Conservation (phyloP, 495 filamentous ascomycete species). For the Bryoglossum gracile region DNA sequence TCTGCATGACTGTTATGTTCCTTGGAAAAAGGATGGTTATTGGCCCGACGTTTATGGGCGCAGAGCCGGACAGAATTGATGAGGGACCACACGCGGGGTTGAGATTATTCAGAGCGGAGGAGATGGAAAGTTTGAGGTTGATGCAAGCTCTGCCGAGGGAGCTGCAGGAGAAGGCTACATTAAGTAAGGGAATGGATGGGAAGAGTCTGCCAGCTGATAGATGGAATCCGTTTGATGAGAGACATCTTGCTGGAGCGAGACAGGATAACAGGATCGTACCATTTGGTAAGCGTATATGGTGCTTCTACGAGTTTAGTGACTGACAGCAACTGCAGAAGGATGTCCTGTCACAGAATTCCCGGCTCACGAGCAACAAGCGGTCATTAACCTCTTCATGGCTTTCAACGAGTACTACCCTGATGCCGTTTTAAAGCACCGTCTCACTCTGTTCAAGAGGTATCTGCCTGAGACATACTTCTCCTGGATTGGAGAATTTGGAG, state of each 20-base stretch:
- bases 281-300: constrained; percentile 34
- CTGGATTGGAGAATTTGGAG: constrained; percentile 64
- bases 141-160: constrained; percentile 55
- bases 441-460: constrained; percentile 43
- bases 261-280: constrained; percentile 70
- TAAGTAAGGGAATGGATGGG: constrained; percentile 55
- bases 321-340: constrained; percentile 38
- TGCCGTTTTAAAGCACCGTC: constrained; percentile 39
- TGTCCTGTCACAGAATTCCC: constrained; percentile 41
- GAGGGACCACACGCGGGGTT: constrained; percentile 52
- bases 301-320: neutral
- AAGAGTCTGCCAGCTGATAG: constrained; percentile 36
- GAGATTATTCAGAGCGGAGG: constrained; percentile 58
- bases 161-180: constrained; percentile 43
- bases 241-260: constrained; percentile 67
- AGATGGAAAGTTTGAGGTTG: constrained; percentile 50
- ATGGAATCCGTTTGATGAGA: constrained; percentile 69
- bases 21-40: constrained; percentile 52
- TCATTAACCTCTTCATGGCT: constrained; percentile 49
- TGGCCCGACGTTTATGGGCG: constrained; percentile 67
- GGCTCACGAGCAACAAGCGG: constrained; percentile 39
- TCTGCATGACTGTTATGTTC: constrained; percentile 62
- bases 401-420: constrained; percentile 59
- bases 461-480: constrained; percentile 64
- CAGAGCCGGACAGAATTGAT: constrained; percentile 70